Evolutionary conservation across 2,329 filamentous ascomycete species (phyloP), one percentile per base, ranked within the genome.

Genomic region (Claviceps capensis): DNA sequence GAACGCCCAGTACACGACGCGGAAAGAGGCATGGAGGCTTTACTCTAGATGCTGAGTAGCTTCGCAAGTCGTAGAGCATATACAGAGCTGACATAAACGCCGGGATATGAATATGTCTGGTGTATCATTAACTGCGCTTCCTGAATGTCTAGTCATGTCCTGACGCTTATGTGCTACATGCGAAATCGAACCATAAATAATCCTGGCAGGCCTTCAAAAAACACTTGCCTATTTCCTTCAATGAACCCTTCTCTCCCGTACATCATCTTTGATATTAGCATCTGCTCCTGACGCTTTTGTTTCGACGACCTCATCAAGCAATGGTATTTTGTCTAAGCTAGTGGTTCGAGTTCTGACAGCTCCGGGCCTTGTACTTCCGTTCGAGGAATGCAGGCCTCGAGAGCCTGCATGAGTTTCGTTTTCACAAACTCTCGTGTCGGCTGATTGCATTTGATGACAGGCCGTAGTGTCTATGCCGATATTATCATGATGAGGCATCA

Each of bases 301-400:
- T 6, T 57, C 59, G 11, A 59, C 59, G 43, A 62, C 61, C 50
- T 78, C 73, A 16, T 77, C 75, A 16, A 84, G 65, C 34, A 82
- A 62, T 2, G 80, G 79, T 47, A 83, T 82, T 17, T 71, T 68
- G 54, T 82, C 79, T 2, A 83, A 62, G 47, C 62, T 65, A 8
- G 60, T 58, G 13, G 55, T 58, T 30, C 60, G 60, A 26, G 55
- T 54, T n/a, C 55, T 57, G 6, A 51, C 56, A 8, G 57, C 54
- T 47, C 56, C 58, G 2, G 58, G 55, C 47, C 48, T 53, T 47
- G 58, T 53, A 1, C 48, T 49, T 6, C 55, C 56, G 38, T 59
- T 56, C 16, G 46, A 26, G 16, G 49, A 47, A 43, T 30, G 19
- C 11, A 16, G 17, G n/a, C 36, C 7, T 41, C 23, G 26, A 42